These are phyloP conservation scores for Talaromyces piceae DNA, from an alignment of 2,329 filamentous ascomycete species.

Conservation along the genomic window DNA sequence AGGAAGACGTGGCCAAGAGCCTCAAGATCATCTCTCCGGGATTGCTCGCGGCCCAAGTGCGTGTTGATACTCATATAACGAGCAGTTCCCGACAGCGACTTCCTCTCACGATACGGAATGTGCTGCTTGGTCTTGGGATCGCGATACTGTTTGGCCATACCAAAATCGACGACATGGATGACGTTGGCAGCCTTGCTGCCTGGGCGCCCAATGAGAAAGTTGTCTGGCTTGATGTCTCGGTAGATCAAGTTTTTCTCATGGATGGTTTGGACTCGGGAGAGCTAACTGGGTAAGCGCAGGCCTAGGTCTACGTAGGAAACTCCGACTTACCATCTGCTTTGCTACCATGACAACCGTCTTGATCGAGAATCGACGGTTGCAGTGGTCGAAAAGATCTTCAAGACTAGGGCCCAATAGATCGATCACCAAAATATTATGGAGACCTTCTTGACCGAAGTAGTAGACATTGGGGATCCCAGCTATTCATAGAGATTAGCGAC, in stretches of 20 bases:
- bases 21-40: conserved; percentile 89
- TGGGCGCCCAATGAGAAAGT: conserved; percentile 92
- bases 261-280: conserved; percentile 86
- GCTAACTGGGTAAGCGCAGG: conserved; percentile 38
- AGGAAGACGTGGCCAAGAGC: conserved; percentile 66
- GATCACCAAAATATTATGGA: conserved; percentile 98
- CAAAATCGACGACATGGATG: conserved; percentile 97
- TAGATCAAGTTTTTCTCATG: conserved; percentile 99
- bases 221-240: conserved; percentile 98
- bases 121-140: conserved; percentile 99
- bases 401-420: conserved; percentile 90
- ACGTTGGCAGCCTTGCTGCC: conserved; percentile 93
- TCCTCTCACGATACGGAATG: conserved; percentile 93
- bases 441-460: conserved; percentile 96
- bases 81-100: conserved; percentile 91
- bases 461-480: conserved; percentile 99
- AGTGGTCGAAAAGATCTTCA: conserved; percentile 96
- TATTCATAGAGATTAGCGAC: conserved; percentile 41
- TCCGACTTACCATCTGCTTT: conserved; percentile 77
- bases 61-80: conserved; percentile 99
- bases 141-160: conserved; percentile 98
- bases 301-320: not conserved
- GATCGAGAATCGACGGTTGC: conserved; percentile 86
- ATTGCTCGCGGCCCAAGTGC: conserved; percentile 92
- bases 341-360: conserved; percentile 99